Conservation (phyloP, 345 rosid species). For the Sisymbrium irio region DNA sequence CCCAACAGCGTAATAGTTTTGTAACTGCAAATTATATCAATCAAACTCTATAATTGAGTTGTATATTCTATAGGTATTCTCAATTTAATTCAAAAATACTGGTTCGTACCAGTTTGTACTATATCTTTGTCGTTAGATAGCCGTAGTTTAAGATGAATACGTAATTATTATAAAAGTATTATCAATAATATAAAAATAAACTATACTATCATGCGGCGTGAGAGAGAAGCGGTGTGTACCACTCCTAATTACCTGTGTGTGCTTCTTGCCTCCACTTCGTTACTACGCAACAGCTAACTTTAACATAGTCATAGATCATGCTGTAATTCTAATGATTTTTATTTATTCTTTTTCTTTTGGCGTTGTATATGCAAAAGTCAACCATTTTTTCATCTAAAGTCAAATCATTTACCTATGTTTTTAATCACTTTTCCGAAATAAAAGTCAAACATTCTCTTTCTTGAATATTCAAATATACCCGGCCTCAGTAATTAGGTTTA, state of each 20-base stretch:
- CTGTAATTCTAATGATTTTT: conserved; percentile 8
- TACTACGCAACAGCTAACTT: conserved; percentile 21
- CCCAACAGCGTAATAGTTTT: background rate
- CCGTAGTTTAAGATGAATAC: background rate
- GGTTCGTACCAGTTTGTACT: background rate
- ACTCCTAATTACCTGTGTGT: conserved; percentile 19
- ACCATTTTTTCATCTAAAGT: background rate
- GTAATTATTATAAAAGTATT: background rate
- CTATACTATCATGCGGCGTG: background rate
- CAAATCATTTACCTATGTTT: background rate
- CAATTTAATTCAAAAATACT: background rate
- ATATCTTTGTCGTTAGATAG: background rate
- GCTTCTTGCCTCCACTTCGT: conserved; percentile 12
- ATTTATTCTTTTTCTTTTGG: background rate
- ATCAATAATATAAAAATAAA: background rate
- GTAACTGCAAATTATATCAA: background rate
- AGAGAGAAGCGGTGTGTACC: conserved; percentile 30
- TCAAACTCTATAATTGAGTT: background rate
- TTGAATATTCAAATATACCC: background rate
- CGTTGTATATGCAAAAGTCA: background rate
- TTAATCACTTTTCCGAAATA: background rate
- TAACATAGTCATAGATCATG: conserved; percentile 29
- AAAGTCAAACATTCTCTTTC: conserved; percentile 17
- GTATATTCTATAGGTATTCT: background rate
- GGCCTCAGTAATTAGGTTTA: background rate